Conservation (phyloP, 164 flowering plant species). For the Dillenia turbinata region DNA sequence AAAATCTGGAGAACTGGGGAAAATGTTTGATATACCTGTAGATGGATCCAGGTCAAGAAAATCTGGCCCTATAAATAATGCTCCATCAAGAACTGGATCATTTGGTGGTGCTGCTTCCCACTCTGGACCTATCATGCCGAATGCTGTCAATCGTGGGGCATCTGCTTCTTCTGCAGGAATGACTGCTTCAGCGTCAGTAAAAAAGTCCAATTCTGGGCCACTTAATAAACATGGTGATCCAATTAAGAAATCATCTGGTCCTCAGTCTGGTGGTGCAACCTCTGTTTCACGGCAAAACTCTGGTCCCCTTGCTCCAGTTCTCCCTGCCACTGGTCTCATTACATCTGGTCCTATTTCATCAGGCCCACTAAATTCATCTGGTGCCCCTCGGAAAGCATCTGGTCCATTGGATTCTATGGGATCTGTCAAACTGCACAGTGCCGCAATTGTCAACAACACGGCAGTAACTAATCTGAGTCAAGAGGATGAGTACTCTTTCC, state of each 20-base stretch:
- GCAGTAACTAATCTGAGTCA: constrained; percentile 80
- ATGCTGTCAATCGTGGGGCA: constrained; percentile 54
- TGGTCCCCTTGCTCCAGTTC: constrained; percentile 76
- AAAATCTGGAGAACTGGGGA: constrained; percentile 95
- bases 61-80: constrained; percentile 76
- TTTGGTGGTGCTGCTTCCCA: constrained; percentile 86
- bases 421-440: constrained; percentile 51
- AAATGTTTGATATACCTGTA: constrained; percentile 89
- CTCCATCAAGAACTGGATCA: constrained; percentile 83
- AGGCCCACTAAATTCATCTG: constrained; percentile 82
- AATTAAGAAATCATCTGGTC: constrained; percentile 83
- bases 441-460: constrained; percentile 63
- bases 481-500: constrained; percentile 77
- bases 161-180: constrained; percentile 44
- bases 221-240: constrained; percentile 84
- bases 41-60: constrained; percentile 90
- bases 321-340: constrained; percentile 88
- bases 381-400: constrained; percentile 81
- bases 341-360: constrained; percentile 93
- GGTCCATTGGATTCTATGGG: constrained; percentile 75
- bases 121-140: constrained; percentile 72
- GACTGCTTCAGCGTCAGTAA: constrained; percentile 53
- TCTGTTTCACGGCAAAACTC: constrained; percentile 79
- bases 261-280: constrained; percentile 75
- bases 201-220: constrained; percentile 93